Evolutionary conservation across 225 moss, liverwort and hornwort species (phyloP), one percentile per base, ranked within the genome.

Genomic region (Takakia lepidozioides): DNA sequence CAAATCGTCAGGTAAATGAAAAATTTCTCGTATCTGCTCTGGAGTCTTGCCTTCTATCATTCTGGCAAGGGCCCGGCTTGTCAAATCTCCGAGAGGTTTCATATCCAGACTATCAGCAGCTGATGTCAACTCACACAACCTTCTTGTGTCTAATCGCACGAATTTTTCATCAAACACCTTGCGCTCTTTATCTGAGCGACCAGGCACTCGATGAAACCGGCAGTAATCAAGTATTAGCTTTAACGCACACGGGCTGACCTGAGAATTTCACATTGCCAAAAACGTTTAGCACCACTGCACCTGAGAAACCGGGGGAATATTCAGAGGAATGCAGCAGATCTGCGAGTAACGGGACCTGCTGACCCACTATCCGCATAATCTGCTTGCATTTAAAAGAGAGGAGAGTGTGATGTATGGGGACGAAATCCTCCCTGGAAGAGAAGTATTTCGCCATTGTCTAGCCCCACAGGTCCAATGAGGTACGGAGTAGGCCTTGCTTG

Each of bases 31-130:
- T 75, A 88, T 84, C 63, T 88, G 84, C 65, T 88, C 88, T 22
- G 88, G 88, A 16, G 88, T 84, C 75, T 84, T 88, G 30, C 88
- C 88, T 66, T 88, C 88, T 3, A 88, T 88, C 84, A 88, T 88
- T 38, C 84, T 67, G n/a, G 88, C 88, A 14, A 88, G 70, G 4
- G 88, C 88, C 51, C 84, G 67, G 48, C 88, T 84, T 0, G 88
- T 84, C 55, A 88, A 63, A 68, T 88, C 88, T 37, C 84, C 88
- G 34, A 88, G 36, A 3, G 84, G 88, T 60, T 84, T 88, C 88
- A 88, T 88, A 55, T 88, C 84, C 44, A 88, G 63, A 42, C 84
- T 88, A 43, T 88, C 81, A 0, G 88, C 88, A 59, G 88, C 88
- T 52, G 88, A 88, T 25, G 88, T 81, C 30, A 88, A 60, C 63